A percentile compares a stretch with the other conserved stretches of the same genome.
These are phyloP conservation scores for Globisporangium parvum DNA, from an alignment of 352 stramenopile genomes.

Conservation along the genomic window DNA sequence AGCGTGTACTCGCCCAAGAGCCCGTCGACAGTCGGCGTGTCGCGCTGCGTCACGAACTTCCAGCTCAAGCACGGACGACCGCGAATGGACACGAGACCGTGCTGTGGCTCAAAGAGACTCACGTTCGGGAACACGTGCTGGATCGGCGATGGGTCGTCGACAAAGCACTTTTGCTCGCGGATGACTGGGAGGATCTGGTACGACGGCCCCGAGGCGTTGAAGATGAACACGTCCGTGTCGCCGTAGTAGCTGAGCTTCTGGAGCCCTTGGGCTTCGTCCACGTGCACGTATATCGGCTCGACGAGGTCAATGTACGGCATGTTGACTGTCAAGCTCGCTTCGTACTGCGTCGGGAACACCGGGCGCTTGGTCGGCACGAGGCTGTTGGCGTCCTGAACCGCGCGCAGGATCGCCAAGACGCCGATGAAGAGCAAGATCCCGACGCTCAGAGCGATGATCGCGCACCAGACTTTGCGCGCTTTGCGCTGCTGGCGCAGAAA, in stretches of 20 bases:
- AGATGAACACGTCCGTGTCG: conserved; percentile 85
- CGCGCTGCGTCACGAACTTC: conserved; percentile 63
- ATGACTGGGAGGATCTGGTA: conserved; percentile 85
- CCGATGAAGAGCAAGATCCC: conserved; percentile 80
- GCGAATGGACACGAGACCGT: conserved; percentile 67
- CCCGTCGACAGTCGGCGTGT: conserved; percentile 50
- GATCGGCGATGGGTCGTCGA: conserved; percentile 40
- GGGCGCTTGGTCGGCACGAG: conserved; percentile 63
- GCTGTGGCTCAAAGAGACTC: conserved; percentile 75
- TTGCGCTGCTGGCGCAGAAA: conserved; percentile 51
- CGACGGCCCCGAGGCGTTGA: conserved; percentile 68
- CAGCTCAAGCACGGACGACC: conserved; percentile 77
- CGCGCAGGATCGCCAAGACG: conserved; percentile 74
- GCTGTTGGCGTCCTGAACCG: conserved; percentile 72
- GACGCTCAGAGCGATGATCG: conserved; percentile 69
- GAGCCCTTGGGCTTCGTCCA: conserved; percentile 61
- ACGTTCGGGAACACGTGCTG: conserved; percentile 87
- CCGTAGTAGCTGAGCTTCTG: conserved; percentile 88
- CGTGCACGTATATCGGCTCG: conserved; percentile 82
- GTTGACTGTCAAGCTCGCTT: conserved; percentile 82
- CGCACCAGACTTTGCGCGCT: conserved; percentile 72
- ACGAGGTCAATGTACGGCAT: conserved; percentile 88
- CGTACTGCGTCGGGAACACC: conserved; percentile 76
- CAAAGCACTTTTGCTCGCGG: conserved; percentile 69
- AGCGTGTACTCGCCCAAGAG: conserved; percentile 83